A percentile compares a stretch with the other conserved stretches of the same genome.
These are phyloP conservation scores for Pichia sp. DNA, from an alignment of 1,139 yeast genomes.

Conservation along the genomic window DNA sequence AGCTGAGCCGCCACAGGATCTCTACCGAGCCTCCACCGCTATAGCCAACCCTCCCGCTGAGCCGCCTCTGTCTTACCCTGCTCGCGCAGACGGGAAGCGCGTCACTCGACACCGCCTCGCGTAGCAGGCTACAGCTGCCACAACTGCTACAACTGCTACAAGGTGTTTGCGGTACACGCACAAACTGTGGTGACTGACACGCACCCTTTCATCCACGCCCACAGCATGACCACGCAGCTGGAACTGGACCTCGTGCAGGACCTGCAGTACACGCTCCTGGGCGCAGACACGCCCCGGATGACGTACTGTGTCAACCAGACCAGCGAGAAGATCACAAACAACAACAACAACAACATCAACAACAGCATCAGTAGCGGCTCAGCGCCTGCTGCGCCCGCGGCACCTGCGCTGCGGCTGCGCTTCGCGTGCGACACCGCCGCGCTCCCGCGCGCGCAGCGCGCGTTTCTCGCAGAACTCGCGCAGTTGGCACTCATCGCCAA, in stretches of 20 bases:
- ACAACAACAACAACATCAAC: slow-evolving; percentile 30
- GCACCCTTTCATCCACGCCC: not conserved
- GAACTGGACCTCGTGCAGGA: not conserved
- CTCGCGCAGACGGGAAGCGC: too few relatives aligned
- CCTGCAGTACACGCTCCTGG: slow-evolving; percentile 62
- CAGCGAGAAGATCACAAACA: slow-evolving; percentile 6
- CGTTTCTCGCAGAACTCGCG: slow-evolving; percentile 3
- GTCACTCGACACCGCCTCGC: too few relatives aligned
- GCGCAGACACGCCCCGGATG: slow-evolving; percentile 61
- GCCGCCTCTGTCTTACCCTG: too few relatives aligned
- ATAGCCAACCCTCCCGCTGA: not conserved
- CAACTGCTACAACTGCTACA: too few relatives aligned
- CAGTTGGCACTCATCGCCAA: slow-evolving; percentile 7
- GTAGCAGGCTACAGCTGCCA: too few relatives aligned
- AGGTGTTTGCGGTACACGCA: too few relatives aligned
- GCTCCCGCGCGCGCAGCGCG: not conserved
- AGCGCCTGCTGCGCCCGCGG: not conserved
- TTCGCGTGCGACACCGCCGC: not conserved
- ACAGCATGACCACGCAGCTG: not conserved
- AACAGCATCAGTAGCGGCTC: not conserved
- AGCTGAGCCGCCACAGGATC: not conserved
- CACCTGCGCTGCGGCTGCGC: too few relatives aligned
- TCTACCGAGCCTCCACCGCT: not conserved
- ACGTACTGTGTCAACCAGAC: slow-evolving; percentile 19
- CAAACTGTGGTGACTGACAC: too few relatives aligned